These are phyloP conservation scores for Aegilops tauschii DNA, from an alignment of 176 grass and related monocot species.

Conservation along the genomic window DNA sequence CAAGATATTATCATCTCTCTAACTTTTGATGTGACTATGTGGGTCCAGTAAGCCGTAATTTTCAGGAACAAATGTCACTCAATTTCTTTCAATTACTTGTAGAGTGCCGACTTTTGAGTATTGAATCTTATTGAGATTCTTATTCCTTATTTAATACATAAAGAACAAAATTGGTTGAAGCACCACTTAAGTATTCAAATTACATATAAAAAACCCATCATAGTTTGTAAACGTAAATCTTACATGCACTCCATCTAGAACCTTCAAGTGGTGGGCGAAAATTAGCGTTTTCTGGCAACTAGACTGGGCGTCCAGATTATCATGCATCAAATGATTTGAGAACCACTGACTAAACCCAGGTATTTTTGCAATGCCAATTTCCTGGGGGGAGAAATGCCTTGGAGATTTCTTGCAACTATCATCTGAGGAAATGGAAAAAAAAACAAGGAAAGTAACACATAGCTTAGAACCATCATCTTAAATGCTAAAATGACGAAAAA, in stretches of 20 bases:
- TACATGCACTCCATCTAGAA: constrained; percentile 97
- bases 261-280: constrained; percentile 97
- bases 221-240: constrained; percentile 23
- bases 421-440: constrained; percentile 35
- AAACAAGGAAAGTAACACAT: not conserved
- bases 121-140: not conserved
- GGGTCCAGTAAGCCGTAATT: not conserved
- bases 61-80: not conserved
- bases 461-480: not conserved
- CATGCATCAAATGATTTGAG: constrained; percentile 75
- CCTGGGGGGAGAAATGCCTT: constrained; percentile 62
- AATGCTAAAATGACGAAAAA: not conserved
- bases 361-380: constrained; percentile 92
- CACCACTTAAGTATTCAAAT: not conserved
- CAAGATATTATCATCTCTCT: not conserved
- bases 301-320: constrained; percentile 45
- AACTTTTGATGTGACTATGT: not conserved
- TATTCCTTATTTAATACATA: not conserved
- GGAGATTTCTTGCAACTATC: constrained; percentile 60
- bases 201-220: not conserved
- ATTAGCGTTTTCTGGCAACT: constrained; percentile 87
- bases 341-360: constrained; percentile 92
- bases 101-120: not conserved
- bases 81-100: constrained; percentile 3
- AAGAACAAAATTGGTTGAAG: not conserved